Evolutionary conservation across 495 filamentous ascomycete genomes (phyloP).

Genomic region (Stereocaulon alpinum): DNA sequence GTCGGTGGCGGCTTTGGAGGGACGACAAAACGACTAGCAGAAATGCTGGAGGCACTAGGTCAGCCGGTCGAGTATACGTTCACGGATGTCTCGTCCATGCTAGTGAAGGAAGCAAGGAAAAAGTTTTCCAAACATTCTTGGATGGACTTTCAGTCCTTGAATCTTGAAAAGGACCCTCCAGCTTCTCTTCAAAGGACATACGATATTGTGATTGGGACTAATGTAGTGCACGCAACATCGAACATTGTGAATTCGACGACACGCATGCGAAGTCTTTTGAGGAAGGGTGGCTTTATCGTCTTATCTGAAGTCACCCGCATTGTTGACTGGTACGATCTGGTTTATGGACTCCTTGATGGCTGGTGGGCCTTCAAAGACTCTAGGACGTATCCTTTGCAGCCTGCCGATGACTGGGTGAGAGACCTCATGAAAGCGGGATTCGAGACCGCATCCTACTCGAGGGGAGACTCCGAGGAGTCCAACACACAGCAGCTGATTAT

Average conservation of each 20-base stretch:
- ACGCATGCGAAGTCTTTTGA: slow-evolving; percentile 28
- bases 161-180: slow-evolving; percentile 23
- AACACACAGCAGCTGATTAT: slow-evolving; percentile 21
- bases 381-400: slow-evolving; percentile 33
- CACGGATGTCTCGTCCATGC: slow-evolving; percentile 27
- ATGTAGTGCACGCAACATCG: slow-evolving; percentile 40
- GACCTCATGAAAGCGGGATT: slow-evolving; percentile 34
- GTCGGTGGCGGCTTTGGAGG: slow-evolving; percentile 25
- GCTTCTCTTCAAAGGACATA: slow-evolving; percentile 17
- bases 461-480: slow-evolving; percentile 28
- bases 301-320: slow-evolving; percentile 34
- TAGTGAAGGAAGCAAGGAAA: slow-evolving; percentile 17
- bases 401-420: slow-evolving; percentile 28
- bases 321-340: slow-evolving; percentile 35
- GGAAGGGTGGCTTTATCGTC: slow-evolving; percentile 31
- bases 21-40: slow-evolving; percentile 16
- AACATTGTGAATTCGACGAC: slow-evolving; percentile 26
- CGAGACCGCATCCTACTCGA: slow-evolving; percentile 41
- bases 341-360: slow-evolving; percentile 40
- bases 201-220: slow-evolving; percentile 38
- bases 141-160: slow-evolving; percentile 22
- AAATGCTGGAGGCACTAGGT: slow-evolving; percentile 1
- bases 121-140: slow-evolving; percentile 20
- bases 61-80: slow-evolving; percentile 28
- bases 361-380: slow-evolving; percentile 47